phyloP scores from a whole-genome alignment of 1,284 basidiomycete genomes.

The Takashimella koratensis region DNA sequence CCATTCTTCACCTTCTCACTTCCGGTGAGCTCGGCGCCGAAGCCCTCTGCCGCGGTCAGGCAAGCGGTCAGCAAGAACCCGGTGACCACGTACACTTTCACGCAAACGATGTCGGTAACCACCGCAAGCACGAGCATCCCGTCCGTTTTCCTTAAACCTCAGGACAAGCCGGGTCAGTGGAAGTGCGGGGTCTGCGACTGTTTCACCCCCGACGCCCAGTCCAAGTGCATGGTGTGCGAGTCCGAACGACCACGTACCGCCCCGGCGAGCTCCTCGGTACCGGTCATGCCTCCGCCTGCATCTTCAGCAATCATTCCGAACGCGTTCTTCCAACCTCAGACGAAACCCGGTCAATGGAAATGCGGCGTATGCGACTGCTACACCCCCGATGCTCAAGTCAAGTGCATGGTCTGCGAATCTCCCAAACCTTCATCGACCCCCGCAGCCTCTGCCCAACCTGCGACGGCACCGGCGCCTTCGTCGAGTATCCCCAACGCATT shows the following conservation, averaged over 20 bases:
- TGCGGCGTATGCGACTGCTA: neutral
- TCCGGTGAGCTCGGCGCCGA: neutral
- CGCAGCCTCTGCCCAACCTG: neutral
- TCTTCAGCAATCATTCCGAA: too few species aligned
- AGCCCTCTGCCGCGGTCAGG: conserved; percentile 17
- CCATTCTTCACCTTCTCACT: conserved; percentile 34
- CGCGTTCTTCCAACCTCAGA: too few species aligned
- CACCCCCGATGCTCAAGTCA: neutral
- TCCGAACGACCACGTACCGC: too few species aligned
- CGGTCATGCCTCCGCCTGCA: neutral
- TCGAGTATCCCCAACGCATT: neutral
- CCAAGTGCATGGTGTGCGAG: neutral
- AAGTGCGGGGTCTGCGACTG: neutral
- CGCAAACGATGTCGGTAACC: conserved; percentile 2
- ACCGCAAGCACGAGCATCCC: neutral
- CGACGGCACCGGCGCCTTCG: neutral
- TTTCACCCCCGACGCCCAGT: neutral
- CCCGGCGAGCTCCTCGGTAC: neutral
- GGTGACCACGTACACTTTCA: conserved; percentile 12
- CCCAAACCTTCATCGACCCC: neutral
- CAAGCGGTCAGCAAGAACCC: conserved; percentile 4
- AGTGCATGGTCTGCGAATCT: neutral
- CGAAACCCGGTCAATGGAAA: neutral
- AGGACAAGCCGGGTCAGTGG: neutral
- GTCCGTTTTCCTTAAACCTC: neutral